Conservation (phyloP, 2,329 filamentous ascomycete genomes). For the Xylariaceae sp. region DNA sequence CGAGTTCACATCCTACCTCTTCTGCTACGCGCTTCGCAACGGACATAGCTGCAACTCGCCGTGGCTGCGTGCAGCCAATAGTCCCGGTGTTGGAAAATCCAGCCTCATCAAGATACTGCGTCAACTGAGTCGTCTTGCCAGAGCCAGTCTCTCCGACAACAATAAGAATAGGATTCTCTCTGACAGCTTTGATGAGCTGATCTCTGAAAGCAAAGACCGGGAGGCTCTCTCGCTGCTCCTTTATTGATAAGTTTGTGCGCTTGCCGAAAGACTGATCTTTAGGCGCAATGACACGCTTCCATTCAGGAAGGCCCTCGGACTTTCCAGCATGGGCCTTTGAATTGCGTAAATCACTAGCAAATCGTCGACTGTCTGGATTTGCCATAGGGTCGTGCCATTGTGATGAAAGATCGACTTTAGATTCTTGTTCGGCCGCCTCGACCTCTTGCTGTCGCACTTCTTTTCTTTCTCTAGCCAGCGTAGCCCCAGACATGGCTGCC, state of each 20-base stretch:
- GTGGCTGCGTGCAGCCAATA: slow-evolving; percentile 93
- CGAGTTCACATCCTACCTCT: slow-evolving; percentile 86
- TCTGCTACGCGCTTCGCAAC: slow-evolving; percentile 95
- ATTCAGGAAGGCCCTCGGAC: slow-evolving; percentile 74
- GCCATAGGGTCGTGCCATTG: slow-evolving; percentile 99
- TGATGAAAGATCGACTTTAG: slow-evolving; percentile 74
- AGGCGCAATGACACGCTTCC: slow-evolving; percentile 78
- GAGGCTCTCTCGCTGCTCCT: slow-evolving; percentile 84
- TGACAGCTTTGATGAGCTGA: slow-evolving; percentile 80
- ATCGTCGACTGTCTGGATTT: slow-evolving; percentile 74
- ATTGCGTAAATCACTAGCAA: slow-evolving; percentile 78
- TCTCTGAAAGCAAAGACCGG: slow-evolving; percentile 86
- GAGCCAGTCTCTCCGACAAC: slow-evolving; percentile 97
- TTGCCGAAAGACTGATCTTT: slow-evolving; percentile 79
- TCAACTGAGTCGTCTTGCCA: slow-evolving; percentile 94
- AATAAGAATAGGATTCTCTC: slow-evolving; percentile 84
- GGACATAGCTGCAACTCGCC: slow-evolving; percentile 95
- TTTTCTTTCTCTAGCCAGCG: slow-evolving; percentile 80
- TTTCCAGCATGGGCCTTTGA: slow-evolving; percentile 53
- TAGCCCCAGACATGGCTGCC: slow-evolving; percentile 88
- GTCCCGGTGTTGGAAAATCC: slow-evolving; percentile 83
- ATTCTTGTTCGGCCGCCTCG: slow-evolving; percentile 68
- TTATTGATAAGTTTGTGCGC: slow-evolving; percentile 85
- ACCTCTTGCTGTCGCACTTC: slow-evolving; percentile 85
- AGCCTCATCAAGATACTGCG: slow-evolving; percentile 88